Conservation (phyloP, 2,329 filamentous ascomycete species). For the Xylaria arbuscula region DNA sequence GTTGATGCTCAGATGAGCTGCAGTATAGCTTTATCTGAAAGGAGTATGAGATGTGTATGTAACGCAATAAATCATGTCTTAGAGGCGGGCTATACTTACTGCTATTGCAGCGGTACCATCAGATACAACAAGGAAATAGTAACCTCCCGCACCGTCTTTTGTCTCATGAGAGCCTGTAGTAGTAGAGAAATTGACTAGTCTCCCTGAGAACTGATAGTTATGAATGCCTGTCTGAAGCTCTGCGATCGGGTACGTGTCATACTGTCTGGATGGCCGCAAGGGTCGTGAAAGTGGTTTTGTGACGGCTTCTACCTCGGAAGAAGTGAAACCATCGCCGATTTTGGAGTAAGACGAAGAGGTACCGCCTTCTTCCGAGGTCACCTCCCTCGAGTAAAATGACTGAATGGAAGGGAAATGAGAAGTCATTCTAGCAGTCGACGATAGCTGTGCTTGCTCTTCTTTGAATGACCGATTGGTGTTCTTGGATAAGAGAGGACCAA, state of each 20-base stretch:
- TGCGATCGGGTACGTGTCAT: slow-evolving; percentile 60
- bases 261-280: slow-evolving; percentile 58
- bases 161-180: slow-evolving; percentile 53
- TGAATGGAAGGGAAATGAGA: slow-evolving; percentile 50
- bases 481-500: not conserved
- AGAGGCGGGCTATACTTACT: slow-evolving; percentile 49
- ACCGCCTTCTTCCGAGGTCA: slow-evolving; percentile 13
- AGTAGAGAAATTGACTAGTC: slow-evolving; percentile 66
- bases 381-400: slow-evolving; percentile 51
- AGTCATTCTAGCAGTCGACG: slow-evolving; percentile 36
- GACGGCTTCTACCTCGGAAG: slow-evolving; percentile 56
- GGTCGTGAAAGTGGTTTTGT: slow-evolving; percentile 52
- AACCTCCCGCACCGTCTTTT: slow-evolving; percentile 57
- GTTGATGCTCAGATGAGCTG: slow-evolving; percentile 52
- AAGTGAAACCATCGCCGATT: slow-evolving; percentile 65
- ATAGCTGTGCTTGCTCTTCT: not conserved
- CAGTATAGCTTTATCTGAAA: slow-evolving; percentile 63
- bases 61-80: not conserved
- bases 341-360: slow-evolving; percentile 31
- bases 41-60: slow-evolving; percentile 6
- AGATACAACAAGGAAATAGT: slow-evolving; percentile 65
- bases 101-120: slow-evolving; percentile 66
- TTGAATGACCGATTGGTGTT: not conserved
- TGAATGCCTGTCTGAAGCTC: slow-evolving; percentile 61
- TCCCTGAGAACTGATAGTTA: slow-evolving; percentile 63